Evolutionary conservation across 2,329 filamentous ascomycete genomes (phyloP).

Genomic region (Pseudonectria buxi): DNA sequence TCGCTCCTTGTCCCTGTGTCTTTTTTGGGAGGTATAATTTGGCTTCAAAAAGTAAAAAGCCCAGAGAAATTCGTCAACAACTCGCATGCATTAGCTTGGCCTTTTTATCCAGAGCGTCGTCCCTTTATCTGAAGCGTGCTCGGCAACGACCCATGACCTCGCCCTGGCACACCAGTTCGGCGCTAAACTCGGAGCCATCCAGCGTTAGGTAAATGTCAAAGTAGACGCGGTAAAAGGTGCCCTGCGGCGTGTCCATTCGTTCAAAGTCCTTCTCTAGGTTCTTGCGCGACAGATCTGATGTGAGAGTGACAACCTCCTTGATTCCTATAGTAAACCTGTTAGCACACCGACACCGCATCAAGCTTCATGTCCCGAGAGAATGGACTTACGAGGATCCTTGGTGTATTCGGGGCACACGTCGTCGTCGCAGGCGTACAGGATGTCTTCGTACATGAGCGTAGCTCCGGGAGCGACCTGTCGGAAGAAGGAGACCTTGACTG

Average conservation of each 20-base stretch:
- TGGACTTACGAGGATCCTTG: slow-evolving; percentile 90
- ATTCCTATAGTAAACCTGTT: slow-evolving; percentile 57
- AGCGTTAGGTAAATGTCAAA: slow-evolving; percentile 84
- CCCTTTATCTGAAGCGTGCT: slow-evolving; percentile 66
- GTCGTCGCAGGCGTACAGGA: slow-evolving; percentile 94
- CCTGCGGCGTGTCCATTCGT: slow-evolving; percentile 97
- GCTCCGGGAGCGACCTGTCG: slow-evolving; percentile 93
- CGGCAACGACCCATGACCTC: slow-evolving; percentile 98
- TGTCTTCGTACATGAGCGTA: slow-evolving; percentile 98
- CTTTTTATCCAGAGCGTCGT: slow-evolving; percentile 2
- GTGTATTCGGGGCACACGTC: slow-evolving; percentile 98
- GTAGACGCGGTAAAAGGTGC: slow-evolving; percentile 84
- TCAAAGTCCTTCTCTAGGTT: slow-evolving; percentile 99
- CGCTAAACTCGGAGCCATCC: slow-evolving; percentile 95
- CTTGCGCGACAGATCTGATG: slow-evolving; percentile 93
- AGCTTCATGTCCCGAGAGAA: neutral
- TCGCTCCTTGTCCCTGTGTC: neutral
- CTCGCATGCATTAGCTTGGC: slow-evolving; percentile 7
- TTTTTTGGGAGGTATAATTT: slow-evolving; percentile 22
- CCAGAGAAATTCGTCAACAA: slow-evolving; percentile 15
- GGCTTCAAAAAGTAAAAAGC: slow-evolving; percentile 15
- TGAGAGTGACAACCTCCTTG: slow-evolving; percentile 97
- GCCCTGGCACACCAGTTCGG: slow-evolving; percentile 96
- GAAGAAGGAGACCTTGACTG: slow-evolving; percentile 98
- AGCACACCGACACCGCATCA: slow-evolving; percentile 16